Base-by-base conservation (phyloP, 305 asterid genomes). In the Fraxinus angustifolia region DNA sequence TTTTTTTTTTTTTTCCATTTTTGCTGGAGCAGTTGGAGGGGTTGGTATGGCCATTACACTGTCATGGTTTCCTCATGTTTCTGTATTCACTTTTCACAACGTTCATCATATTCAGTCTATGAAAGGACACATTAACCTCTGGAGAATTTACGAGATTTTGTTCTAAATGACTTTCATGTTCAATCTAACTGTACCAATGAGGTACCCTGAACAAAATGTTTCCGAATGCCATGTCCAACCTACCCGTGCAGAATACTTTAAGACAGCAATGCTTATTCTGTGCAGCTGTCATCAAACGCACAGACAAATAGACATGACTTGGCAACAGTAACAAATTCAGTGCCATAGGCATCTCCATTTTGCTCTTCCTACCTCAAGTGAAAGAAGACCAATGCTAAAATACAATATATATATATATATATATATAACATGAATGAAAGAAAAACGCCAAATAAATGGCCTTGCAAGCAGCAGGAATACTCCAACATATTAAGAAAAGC, bases 191-290 rank as follows among this genome's bases (percentile, higher is more conserved):
- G 8, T 4, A 50, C 62, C 7, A 16, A 50, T 50, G 62, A 50
- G 62, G 21, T 50, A n/a, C 58, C 33, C 28, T 17, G 8, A 58
- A 77, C 77, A 50, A 73, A 56, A 50, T 36, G 80, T 36, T 33
- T 42, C 72, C 50, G 73, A 36, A 78, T 50, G 75, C 45, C 71
- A 78, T 62, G 82, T 60, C 12, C 81, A 60, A 71, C 73, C 14
- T 77, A 26, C 19, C 34, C 48, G 31, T 65, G 38, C 68, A 78
- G 21, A 60, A 62, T 23, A 16, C 67, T 35, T 35, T 68, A 74
- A 82, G 50, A 36, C 38, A 60, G 21, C 8, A 3, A 78, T 4
- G 21, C 48, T 21, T 70, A 62, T 45, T 65, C 79, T 40, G 34
- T 73, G 68, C 76, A 77, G 42, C 48, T 71, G 48, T 42, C 68